These are phyloP conservation scores for Sanghuangporus baumii DNA, from an alignment of 1,284 basidiomycete species.

Conservation along the genomic window DNA sequence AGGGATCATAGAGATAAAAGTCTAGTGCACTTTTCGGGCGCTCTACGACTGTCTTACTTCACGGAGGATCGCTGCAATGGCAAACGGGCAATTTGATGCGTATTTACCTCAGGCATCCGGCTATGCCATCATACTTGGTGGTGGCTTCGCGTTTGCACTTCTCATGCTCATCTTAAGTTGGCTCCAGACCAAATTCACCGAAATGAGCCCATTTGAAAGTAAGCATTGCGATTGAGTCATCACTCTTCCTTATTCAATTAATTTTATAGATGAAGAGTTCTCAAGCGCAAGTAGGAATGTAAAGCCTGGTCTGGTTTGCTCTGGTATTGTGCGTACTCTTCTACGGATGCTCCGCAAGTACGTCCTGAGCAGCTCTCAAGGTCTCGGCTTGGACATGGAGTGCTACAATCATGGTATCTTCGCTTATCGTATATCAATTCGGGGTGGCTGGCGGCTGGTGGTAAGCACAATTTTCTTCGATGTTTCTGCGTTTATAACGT, in stretches of 20 bases:
- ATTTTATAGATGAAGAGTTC: slow-evolving; percentile 15
- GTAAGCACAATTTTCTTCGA: slow-evolving; percentile 14
- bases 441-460: slow-evolving; percentile 30
- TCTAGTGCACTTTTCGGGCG: background rate
- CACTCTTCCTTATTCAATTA: background rate
- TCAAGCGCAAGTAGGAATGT: slow-evolving; percentile 19
- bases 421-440: slow-evolving; percentile 6
- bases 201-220: slow-evolving; percentile 17
- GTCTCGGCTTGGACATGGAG: slow-evolving; percentile 60
- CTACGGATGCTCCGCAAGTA: background rate
- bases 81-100: slow-evolving; percentile 13
- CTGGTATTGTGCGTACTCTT: slow-evolving; percentile 38
- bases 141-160: slow-evolving; percentile 13
- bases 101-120: slow-evolving; percentile 16
- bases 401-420: slow-evolving; percentile 37
- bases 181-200: slow-evolving; percentile 16
- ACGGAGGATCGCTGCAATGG: background rate
- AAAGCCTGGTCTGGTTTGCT: slow-evolving; percentile 61
- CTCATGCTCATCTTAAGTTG: slow-evolving; percentile 16
- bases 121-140: slow-evolving; percentile 17
- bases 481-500: too few relatives aligned
- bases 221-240: background rate
- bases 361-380: background rate
- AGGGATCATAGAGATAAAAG: background rate
- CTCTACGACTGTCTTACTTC: background rate